Evolutionary conservation across 1,139 yeast genomes (phyloP).

Genomic region (Pichia cactophila): DNA sequence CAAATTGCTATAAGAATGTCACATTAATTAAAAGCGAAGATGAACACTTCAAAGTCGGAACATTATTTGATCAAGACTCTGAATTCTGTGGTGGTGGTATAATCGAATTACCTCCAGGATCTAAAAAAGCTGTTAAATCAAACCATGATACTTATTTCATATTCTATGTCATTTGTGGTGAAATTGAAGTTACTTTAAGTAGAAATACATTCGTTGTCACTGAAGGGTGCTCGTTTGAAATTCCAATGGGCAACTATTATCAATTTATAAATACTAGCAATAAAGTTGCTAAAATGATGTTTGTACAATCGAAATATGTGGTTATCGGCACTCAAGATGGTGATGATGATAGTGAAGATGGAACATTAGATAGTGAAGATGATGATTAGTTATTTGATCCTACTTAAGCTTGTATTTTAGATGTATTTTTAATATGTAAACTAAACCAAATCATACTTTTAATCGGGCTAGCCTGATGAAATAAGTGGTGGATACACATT

Average conservation of each 20-base stretch:
- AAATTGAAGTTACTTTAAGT: slow-evolving; percentile 59
- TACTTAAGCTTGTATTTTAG: not conserved
- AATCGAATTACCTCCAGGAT: slow-evolving; percentile 57
- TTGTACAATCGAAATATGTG: slow-evolving; percentile 57
- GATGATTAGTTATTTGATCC: not conserved
- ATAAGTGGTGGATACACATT: too few relatives aligned
- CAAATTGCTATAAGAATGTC: slow-evolving; percentile 47
- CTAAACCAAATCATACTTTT: too few relatives aligned
- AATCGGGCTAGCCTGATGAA: too few relatives aligned
- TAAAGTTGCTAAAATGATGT: slow-evolving; percentile 56
- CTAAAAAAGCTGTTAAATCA: slow-evolving; percentile 54
- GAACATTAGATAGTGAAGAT: not conserved
- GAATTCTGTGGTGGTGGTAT: slow-evolving; percentile 73
- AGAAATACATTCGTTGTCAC: slow-evolving; percentile 54
- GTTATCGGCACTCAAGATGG: slow-evolving; percentile 22
- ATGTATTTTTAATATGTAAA: not conserved
- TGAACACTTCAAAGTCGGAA: slow-evolving; percentile 57
- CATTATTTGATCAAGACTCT: slow-evolving; percentile 59
- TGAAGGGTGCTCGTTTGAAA: slow-evolving; percentile 71
- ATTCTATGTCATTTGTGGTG: slow-evolving; percentile 68
- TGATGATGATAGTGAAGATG: not conserved
- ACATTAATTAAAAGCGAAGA: slow-evolving; percentile 36
- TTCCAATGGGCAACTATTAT: slow-evolving; percentile 72
- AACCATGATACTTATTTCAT: slow-evolving; percentile 65
- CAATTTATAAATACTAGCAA: slow-evolving; percentile 54